These are phyloP conservation scores for Macrocybe gigantea DNA, from an alignment of 768 basidiomycete species.

Conservation along the genomic window DNA sequence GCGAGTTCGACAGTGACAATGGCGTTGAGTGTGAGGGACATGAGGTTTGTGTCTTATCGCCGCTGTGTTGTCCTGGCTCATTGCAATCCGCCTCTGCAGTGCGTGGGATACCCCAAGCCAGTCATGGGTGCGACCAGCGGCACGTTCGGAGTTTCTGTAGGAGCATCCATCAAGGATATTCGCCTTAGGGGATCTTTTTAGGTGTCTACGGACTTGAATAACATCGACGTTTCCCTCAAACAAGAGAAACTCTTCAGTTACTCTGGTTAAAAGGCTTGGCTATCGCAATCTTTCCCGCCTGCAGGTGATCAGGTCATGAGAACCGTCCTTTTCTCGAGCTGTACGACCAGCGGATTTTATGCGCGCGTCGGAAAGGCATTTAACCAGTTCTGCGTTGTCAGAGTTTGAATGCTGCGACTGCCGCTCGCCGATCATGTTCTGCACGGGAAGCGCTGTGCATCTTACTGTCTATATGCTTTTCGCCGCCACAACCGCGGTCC, in stretches of 20 bases:
- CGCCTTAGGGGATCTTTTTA: constrained; percentile 30
- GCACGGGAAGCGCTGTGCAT: not conserved
- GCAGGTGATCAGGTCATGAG: too few species aligned
- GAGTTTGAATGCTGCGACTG: not conserved
- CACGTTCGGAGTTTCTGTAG: constrained; percentile 45
- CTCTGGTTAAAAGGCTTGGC: too few species aligned
- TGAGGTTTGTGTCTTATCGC: constrained; percentile 31
- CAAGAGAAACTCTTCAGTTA: too few species aligned
- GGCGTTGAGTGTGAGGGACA: constrained; percentile 31
- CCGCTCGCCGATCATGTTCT: not conserved
- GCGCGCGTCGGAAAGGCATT: not conserved
- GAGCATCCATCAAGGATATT: constrained; percentile 46
- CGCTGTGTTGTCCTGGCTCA: not conserved
- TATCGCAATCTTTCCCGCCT: too few species aligned
- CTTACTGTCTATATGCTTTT: not conserved
- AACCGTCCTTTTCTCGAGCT: not conserved
- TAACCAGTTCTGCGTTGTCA: not conserved
- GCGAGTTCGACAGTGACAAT: constrained; percentile 30
- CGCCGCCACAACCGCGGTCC: not conserved
- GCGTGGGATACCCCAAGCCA: constrained; percentile 52
- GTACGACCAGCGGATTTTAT: too few species aligned
- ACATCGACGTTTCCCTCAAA: too few species aligned
- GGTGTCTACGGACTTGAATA: not conserved
- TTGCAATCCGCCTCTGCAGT: constrained; percentile 15
- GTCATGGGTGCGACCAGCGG: constrained; percentile 46